phyloP scores from a whole-genome alignment of 2,329 filamentous ascomycete species.

The Epicoccum sorghinum region DNA sequence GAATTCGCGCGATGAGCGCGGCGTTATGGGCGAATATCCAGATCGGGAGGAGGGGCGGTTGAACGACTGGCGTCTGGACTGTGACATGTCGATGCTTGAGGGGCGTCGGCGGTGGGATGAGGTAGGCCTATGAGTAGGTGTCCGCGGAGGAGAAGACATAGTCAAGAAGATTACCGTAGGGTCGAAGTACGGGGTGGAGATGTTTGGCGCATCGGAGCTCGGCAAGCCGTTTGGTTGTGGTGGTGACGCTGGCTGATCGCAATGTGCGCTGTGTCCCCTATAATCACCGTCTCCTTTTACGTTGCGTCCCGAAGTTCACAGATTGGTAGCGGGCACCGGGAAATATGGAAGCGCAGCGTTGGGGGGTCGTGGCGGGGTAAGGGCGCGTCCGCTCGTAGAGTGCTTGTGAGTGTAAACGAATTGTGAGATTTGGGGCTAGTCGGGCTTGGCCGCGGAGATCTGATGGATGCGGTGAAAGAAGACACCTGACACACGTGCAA shows the following conservation, averaged over 20 bases:
- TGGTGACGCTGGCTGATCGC: slow-evolving; percentile 13
- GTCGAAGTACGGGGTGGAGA: slow-evolving; percentile 6
- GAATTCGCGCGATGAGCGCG: slow-evolving; percentile 48
- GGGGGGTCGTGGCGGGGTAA: slow-evolving; percentile 22
- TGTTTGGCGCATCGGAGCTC: slow-evolving; percentile 14
- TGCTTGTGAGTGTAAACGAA: slow-evolving; percentile 10
- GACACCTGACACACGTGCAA: too few relatives aligned
- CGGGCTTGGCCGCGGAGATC: slow-evolving; percentile 27
- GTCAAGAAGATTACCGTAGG: slow-evolving; percentile 10
- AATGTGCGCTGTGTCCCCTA: slow-evolving; percentile 17
- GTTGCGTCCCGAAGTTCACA: neutral
- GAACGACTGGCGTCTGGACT: slow-evolving; percentile 44
- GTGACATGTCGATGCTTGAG: slow-evolving; percentile 52
- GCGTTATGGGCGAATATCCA: slow-evolving; percentile 54
- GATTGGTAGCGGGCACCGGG: neutral
- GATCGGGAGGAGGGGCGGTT: slow-evolving; percentile 49
- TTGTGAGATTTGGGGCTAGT: slow-evolving; percentile 24
- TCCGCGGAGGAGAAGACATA: slow-evolving; percentile 52
- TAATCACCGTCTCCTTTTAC: slow-evolving; percentile 12
- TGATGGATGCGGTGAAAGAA: slow-evolving; percentile 17
- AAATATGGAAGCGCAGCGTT: neutral
- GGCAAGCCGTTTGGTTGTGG: slow-evolving; percentile 12
- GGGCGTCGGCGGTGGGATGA: slow-evolving; percentile 48
- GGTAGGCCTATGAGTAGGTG: slow-evolving; percentile 45
- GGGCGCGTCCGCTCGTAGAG: slow-evolving; percentile 17